Percentiles rank a stretch among this genome's conserved stretches.
Evolutionary conservation across 805 yeast genomes (phyloP).

Genomic region (Scheffersomyces amazonensis): DNA sequence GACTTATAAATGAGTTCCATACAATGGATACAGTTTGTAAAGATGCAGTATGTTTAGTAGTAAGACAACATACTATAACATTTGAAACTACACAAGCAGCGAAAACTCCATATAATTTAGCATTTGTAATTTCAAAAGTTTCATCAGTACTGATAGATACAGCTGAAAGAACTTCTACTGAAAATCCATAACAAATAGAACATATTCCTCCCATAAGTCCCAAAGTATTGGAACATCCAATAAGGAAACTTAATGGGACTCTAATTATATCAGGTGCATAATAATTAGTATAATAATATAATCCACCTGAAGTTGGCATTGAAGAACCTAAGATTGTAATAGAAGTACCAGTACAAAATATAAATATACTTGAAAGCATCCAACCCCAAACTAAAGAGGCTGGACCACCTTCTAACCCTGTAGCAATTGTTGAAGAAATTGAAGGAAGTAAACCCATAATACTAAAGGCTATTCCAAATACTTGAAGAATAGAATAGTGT

Average conservation of each 20-base stretch:
- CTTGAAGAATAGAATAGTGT: constrained; percentile 57
- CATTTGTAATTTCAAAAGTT: constrained; percentile 50
- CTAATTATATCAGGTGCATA: constrained; percentile 56
- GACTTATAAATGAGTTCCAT: constrained; percentile 50
- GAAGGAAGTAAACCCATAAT: constrained; percentile 72
- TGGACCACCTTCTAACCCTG: constrained; percentile 62
- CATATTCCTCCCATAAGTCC: constrained; percentile 67
- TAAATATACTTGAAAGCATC: constrained; percentile 56
- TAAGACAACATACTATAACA: constrained; percentile 49
- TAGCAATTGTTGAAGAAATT: constrained; percentile 52
- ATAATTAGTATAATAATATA: constrained; percentile 49
- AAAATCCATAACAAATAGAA: constrained; percentile 68
- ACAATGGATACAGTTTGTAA: constrained; percentile 59
- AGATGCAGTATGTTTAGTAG: constrained; percentile 55
- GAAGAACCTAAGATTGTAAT: constrained; percentile 68
- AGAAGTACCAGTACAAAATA: constrained; percentile 55
- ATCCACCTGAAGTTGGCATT: constrained; percentile 74
- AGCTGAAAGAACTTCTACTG: constrained; percentile 56
- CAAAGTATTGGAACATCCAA: constrained; percentile 66
- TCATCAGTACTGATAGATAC: constrained; percentile 56
- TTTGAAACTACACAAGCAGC: constrained; percentile 58
- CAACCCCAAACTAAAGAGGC: constrained; percentile 73
- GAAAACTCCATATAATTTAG: constrained; percentile 60
- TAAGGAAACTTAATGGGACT: constrained; percentile 55
- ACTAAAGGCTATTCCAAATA: constrained; percentile 68